Evolutionary conservation across 1,139 yeast species (phyloP), one percentile per base, ranked within the genome.

Genomic region (Sugiyamaella xylanicola): DNA sequence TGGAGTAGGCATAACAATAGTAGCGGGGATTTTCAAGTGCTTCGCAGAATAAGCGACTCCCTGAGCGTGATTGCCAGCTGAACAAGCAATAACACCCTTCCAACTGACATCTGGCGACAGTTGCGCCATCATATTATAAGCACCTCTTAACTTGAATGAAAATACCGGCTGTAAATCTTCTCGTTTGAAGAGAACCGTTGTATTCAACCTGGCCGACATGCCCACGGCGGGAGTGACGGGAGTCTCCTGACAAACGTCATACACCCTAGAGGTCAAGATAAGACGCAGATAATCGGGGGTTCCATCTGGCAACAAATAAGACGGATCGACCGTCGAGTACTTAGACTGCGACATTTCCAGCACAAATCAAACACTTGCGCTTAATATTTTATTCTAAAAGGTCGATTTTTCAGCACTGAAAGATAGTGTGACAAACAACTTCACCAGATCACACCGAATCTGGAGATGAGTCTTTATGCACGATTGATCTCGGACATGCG

Each of bases 51-150:
- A 93, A 0, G 99, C 99, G 7, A 95, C 98, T 60, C 99, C 99
- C 71, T 95, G 99, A 1, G 99, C 99, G 67, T 93, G 99, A 71
- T 93, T 93, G 40, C 99, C 99, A 1, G 99, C 99, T 19, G 97
- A 90, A 67, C 98, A 93, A 0, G 99, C 97, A 70, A 95, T 87
- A 54, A 93, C 97, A 61, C 99, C 99, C 59, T 86, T 82, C 63
- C 87, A 74, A 53, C 87, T 85, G 42, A 84, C 79, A 46, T 83
- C 80, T 25, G 82, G 77, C 49, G 88, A 84, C 56, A 93, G 74
- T 65, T 92, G 88, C 40, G 98, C 95, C 67, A 93, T 87, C 96
- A 90, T 91, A 71, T 93, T 93, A 73, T 92, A 90, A 21, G 99
- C 99, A 57, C 99, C 99, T 70, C 99, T 85, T 59, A 93, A 79